phyloP scores from a whole-genome alignment of 2,329 filamentous ascomycete genomes.

The Coccinonectria pachysandricola region DNA sequence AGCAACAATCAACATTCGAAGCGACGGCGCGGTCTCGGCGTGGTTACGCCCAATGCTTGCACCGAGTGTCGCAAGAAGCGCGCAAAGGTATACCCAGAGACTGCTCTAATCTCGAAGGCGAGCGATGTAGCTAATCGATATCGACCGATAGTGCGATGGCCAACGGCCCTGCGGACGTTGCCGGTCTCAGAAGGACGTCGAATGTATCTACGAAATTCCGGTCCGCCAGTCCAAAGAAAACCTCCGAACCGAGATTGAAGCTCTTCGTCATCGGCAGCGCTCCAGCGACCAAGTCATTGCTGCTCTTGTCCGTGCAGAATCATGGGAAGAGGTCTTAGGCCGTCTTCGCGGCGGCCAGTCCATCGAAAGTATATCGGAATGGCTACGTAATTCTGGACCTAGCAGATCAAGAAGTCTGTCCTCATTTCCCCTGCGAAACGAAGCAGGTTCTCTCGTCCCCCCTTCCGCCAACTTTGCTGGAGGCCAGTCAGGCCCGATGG shows the following conservation, averaged over 20 bases:
- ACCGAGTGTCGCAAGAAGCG: slow-evolving; percentile 53
- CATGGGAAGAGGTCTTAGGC: slow-evolving; percentile 44
- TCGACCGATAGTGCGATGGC: slow-evolving; percentile 43
- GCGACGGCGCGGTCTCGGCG: slow-evolving; percentile 41
- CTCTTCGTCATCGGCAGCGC: slow-evolving; percentile 42
- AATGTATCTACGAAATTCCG: slow-evolving; percentile 52
- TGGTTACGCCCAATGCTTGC: slow-evolving; percentile 51
- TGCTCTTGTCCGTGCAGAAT: slow-evolving; percentile 39
- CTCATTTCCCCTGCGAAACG: slow-evolving; percentile 14
- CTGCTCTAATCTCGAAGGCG: no score
- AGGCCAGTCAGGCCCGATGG: slow-evolving; percentile 17
- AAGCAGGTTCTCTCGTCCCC: slow-evolving; percentile 10
- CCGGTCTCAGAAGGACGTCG: slow-evolving; percentile 39
- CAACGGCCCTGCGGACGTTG: slow-evolving; percentile 46
- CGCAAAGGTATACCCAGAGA: slow-evolving; percentile 52
- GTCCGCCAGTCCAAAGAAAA: slow-evolving; percentile 55
- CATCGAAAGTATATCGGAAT: slow-evolving; percentile 46
- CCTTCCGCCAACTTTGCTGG: slow-evolving; percentile 20
- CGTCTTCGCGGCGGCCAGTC: slow-evolving; percentile 43
- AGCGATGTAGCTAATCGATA: slow-evolving; percentile 8
- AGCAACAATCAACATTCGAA: slow-evolving; percentile 34
- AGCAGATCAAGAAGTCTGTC: slow-evolving; percentile 21
- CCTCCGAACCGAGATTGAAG: slow-evolving; percentile 49
- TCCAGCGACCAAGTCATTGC: slow-evolving; percentile 45
- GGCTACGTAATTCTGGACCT: slow-evolving; percentile 30